Base-by-base conservation (phyloP, 805 yeast genomes). In the Candida gorgasii region DNA sequence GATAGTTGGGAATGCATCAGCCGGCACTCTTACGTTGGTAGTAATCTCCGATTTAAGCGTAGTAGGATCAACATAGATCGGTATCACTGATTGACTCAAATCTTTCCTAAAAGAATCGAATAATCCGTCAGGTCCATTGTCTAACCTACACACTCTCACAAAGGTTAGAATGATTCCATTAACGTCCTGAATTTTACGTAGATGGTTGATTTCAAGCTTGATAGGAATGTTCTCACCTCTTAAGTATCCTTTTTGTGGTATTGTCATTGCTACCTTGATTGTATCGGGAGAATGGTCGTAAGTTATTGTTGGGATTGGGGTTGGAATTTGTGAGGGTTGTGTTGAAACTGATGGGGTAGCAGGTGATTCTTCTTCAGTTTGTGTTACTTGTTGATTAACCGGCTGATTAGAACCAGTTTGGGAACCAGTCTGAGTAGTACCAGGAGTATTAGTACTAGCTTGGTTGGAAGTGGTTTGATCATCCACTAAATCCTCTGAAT, bases 1-100 rank as follows among this genome's bases (percentile, higher is more conserved):
- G 11, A 88, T 86, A 0, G 96, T 86, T 0, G 96, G 95, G 57
- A 89, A 88, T 0, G 86, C 82, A 52, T 89, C 96, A 0, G 85
- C 78, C 0, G 97, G 97, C 0, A 89, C 82, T 47, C 82, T 71
- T 15, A 89, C 62, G 30, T 78, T 75, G 0, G 90, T 79, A 23
- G 77, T 78, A 8, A 84, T 70, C 24, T 78, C 82, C 30, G 82
- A 73, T 13, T 72, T 62, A 29, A 80, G 66, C 1, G 84, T 74
- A 11, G 56, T 66, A 0, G 90, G 88, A 57, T 88, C 90, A n/a
- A 88, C 79, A 49, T 80, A 84, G 9, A 89, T 63, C 1, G 97
- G 96, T 1, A 84, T 73, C 1, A 88, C 76, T 26, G 78, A 75
- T 62, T 89, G 97, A 27, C 83, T 78, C 5, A 89, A 66, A 58